Conservation (phyloP, 768 basidiomycete genomes). For the Antrodiella citrinella region DNA sequence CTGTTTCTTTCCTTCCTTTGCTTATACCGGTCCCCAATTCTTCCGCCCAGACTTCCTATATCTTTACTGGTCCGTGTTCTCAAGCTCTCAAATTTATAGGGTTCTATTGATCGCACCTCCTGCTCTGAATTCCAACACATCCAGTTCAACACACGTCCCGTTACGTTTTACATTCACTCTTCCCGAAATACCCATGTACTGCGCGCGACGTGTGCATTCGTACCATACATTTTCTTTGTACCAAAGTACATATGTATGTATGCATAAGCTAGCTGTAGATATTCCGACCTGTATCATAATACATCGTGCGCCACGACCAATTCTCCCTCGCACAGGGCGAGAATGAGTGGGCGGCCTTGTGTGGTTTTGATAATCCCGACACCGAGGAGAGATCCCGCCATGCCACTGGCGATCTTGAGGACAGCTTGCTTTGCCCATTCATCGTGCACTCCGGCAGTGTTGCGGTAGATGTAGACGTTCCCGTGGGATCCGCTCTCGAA, state of each 20-base stretch:
- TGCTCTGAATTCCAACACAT: not conserved
- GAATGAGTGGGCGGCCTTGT: conserved; percentile 31
- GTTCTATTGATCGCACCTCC: not conserved
- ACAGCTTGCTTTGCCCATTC: conserved; percentile 76
- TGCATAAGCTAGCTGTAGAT: not conserved
- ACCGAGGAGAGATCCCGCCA: conserved; percentile 70
- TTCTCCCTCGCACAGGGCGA: conserved; percentile 73
- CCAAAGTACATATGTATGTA: not conserved
- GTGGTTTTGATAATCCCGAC: conserved; percentile 42
- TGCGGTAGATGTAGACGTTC: conserved; percentile 82
- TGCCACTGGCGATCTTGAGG: conserved; percentile 62
- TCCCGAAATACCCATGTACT: not conserved
- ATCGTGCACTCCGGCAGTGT: conserved; percentile 34
- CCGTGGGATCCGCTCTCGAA: conserved; percentile 80
- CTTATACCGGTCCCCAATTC: not conserved
- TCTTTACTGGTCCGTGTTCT: no score
- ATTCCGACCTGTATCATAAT: conserved; percentile 13
- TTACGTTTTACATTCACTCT: not conserved
- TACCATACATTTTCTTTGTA: not conserved
- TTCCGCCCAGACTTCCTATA: no score
- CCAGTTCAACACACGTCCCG: not conserved
- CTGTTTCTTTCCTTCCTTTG: not conserved
- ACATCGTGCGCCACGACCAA: conserved; percentile 50
- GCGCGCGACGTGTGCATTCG: not conserved
- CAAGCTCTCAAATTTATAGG: not conserved